Percentiles rank a stretch among this genome's conserved stretches.
Evolutionary conservation across 2,329 filamentous ascomycete genomes (phyloP).

Genomic region (Fusarium coicis): DNA sequence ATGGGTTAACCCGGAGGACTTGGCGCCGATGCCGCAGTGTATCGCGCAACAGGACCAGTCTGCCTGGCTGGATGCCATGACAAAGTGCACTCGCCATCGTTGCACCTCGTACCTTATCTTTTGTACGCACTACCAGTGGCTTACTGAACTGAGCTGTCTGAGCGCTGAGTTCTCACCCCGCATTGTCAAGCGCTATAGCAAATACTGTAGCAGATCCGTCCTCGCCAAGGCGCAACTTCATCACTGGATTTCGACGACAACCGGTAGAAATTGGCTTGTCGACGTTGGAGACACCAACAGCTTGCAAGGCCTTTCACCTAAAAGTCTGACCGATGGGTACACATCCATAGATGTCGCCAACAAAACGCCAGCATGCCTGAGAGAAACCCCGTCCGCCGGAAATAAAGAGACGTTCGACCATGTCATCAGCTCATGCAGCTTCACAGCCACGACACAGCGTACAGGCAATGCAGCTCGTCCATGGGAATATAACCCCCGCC

Average conservation of each 20-base stretch:
- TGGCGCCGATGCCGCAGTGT: constrained; percentile 30
- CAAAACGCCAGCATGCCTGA: constrained; percentile 20
- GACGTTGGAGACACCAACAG: constrained; percentile 9
- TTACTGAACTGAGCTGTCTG: constrained; percentile 30
- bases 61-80: constrained; percentile 25
- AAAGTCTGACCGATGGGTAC: constrained; percentile 2
- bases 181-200: background rate
- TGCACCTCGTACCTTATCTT: constrained; percentile 27
- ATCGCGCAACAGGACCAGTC: constrained; percentile 23
- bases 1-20: constrained; percentile 30
- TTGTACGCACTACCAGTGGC: constrained; percentile 29
- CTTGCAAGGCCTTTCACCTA: background rate
- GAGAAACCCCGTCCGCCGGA: background rate
- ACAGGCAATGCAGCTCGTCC: constrained; percentile 24
- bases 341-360: background rate
- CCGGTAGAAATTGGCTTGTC: constrained; percentile 28
- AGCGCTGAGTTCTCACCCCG: constrained; percentile 13
- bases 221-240: constrained; percentile 27
- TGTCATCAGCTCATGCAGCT: constrained; percentile 17
- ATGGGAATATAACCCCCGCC: constrained; percentile 17
- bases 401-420: background rate
- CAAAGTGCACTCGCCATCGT: constrained; percentile 14
- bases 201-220: constrained; percentile 25
- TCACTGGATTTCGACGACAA: background rate
- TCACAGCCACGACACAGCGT: constrained; percentile 1